A percentile compares a stretch with the other conserved stretches of the same genome.
These are phyloP conservation scores for Salix arbutifolia DNA, from an alignment of 345 rosid genomes.

Conservation along the genomic window DNA sequence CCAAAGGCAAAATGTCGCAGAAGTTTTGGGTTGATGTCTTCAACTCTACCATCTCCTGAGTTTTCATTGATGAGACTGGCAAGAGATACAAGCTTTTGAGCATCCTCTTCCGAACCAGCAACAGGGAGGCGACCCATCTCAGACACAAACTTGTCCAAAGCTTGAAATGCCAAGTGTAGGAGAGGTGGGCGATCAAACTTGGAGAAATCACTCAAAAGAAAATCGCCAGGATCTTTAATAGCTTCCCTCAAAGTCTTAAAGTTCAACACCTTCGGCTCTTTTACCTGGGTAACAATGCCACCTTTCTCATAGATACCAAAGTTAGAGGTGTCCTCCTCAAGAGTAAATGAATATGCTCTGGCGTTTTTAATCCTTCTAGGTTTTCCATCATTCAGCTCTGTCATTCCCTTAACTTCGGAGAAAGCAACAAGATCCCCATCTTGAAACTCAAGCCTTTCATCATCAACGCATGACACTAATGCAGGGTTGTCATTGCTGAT, in stretches of 20 bases:
- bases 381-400: constrained; percentile 86
- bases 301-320: constrained; percentile 68
- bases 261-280: constrained; percentile 75
- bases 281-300: constrained; percentile 97
- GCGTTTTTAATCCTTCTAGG: constrained; percentile 89
- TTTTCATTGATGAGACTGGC: constrained; percentile 57
- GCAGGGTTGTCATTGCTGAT: constrained; percentile 86
- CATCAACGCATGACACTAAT: constrained; percentile 87
- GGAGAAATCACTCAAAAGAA: constrained; percentile 87
- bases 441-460: constrained; percentile 96
- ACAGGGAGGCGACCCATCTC: constrained; percentile 72
- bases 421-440: constrained; percentile 92
- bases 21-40: constrained; percentile 65
- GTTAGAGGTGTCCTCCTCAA: constrained; percentile 79
- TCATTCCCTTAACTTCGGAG: constrained; percentile 96
- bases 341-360: constrained; percentile 78
- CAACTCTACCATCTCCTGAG: constrained; percentile 60
- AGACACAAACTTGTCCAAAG: constrained; percentile 65
- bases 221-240: constrained; percentile 87
- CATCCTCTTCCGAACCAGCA: constrained; percentile 89
- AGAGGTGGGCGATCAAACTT: constrained; percentile 91
- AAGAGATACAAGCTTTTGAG: constrained; percentile 60
- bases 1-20: constrained; percentile 86
- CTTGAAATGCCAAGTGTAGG: constrained; percentile 88
- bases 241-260: constrained; percentile 88